Evolutionary conservation across 2,329 filamentous ascomycete genomes (phyloP), one percentile per base, ranked within the genome.

Genomic region (Monosporascus cannonballus): DNA sequence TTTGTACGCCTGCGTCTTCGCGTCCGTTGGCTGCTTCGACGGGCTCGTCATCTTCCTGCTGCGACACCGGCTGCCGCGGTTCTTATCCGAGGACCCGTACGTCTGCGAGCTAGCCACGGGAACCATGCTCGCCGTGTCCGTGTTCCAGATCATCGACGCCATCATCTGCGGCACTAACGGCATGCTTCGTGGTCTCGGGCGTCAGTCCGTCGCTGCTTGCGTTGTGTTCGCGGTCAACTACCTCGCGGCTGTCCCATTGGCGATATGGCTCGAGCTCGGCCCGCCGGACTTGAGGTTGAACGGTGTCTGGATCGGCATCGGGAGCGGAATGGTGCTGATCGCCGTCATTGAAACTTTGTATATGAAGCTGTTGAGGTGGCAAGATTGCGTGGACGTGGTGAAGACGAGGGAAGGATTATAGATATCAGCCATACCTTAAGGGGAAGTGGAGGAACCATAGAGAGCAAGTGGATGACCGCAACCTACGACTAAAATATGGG

Each of bases 181-280:
- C 17, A 58, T 72, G 54, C 62, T 73, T 18, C 67, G 71, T 6
- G 71, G 71, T 15, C 64, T 73, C 4, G 71, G 70, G 1, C 63
- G 65, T n/a, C 71, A 73, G 51, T 64, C 62, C 9, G 54, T 71
- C 3, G 71, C 69, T 6, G 71, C 68, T 3, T 70, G 64, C 56
- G 61, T 71, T 3, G 69, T 70, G 0, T 66, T 71, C 2, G 55
- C 53, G 1, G 63, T 71, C 24, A 71, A 73, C 50, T 73, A 73
- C 54, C 53, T 67, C n/a, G 67, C 55, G 11, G 69, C 70, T 1
- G 68, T 73, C 6, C 71, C 71, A 0, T 36, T 71, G 25, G 68
- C 71, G 1, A 63, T 71, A 6, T 73, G 69, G 69, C 59, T 72
- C 11, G 70, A 71, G 52, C 51, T 73, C 3, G 69, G 70, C 1